Evolutionary conservation across 257 asterid species (phyloP).

Genomic region (Ocimum tenuiflorum): DNA sequence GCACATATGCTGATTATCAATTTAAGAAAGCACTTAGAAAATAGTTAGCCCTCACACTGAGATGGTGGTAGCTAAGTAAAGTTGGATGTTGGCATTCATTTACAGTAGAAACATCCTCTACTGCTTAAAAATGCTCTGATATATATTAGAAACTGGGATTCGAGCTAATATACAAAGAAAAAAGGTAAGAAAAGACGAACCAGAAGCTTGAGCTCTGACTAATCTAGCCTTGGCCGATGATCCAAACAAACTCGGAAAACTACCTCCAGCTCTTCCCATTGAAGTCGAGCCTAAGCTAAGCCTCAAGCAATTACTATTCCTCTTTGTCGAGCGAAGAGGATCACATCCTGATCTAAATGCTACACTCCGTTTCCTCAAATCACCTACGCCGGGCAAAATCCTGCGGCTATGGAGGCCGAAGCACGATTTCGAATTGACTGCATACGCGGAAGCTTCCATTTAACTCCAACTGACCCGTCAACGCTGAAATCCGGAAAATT

Average conservation of each 20-base stretch:
- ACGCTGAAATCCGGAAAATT: slow-evolving; percentile 4
- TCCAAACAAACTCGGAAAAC: slow-evolving; percentile 27
- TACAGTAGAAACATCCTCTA: background rate
- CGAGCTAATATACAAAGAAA: background rate
- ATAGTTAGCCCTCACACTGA: background rate
- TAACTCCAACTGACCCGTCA: slow-evolving; percentile 25
- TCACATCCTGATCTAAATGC: background rate
- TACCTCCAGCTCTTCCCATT: slow-evolving; percentile 32
- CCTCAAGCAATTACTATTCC: slow-evolving; percentile 42
- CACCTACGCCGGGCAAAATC: slow-evolving; percentile 22
- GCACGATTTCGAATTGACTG: slow-evolving; percentile 33
- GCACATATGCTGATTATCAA: slow-evolving; percentile 14
- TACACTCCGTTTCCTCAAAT: slow-evolving; percentile 16
- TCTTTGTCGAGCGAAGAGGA: slow-evolving; percentile 30
- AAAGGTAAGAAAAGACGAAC: slow-evolving; percentile 24
- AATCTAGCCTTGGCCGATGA: slow-evolving; percentile 49
- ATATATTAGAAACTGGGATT: background rate
- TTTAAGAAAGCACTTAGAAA: slow-evolving; percentile 2
- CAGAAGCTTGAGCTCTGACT: slow-evolving; percentile 52
- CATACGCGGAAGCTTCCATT: slow-evolving; percentile 55
- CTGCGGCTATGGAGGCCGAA: slow-evolving; percentile 33
- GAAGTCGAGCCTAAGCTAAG: slow-evolving; percentile 35
- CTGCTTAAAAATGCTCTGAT: background rate
- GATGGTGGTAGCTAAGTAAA: background rate
- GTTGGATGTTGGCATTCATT: background rate